Evolutionary conservation across 306 rosid genomes (phyloP).

Genomic region (Inga oerstediana): DNA sequence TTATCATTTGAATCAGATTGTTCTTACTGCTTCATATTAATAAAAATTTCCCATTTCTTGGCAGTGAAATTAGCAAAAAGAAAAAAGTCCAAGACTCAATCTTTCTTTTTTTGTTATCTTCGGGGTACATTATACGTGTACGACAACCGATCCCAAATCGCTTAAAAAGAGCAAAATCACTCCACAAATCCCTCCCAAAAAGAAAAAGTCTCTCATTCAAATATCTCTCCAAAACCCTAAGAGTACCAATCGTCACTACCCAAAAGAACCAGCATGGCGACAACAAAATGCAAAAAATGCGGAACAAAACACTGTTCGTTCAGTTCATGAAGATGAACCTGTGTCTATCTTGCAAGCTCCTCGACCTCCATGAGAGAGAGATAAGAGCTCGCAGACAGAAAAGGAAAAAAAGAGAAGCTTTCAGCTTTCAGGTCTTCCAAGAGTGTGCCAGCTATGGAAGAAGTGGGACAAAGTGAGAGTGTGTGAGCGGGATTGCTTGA

Average conservation of each 20-base stretch:
- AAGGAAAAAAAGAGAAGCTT: background rate
- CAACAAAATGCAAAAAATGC: background rate
- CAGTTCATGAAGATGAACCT: constrained; percentile 45
- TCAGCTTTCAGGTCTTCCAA: constrained; percentile 13
- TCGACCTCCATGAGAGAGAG: constrained; percentile 44
- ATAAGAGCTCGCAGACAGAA: constrained; percentile 37
- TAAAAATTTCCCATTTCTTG: background rate
- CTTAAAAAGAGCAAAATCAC: background rate
- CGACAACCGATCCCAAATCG: background rate
- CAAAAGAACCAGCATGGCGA: constrained; percentile 4
- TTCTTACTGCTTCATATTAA: constrained; percentile 4
- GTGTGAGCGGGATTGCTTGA: constrained; percentile 34
- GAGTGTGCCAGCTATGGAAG: constrained; percentile 28
- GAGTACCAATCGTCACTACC: background rate
- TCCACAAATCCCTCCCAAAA: constrained; percentile 15
- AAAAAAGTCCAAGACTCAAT: constrained; percentile 23
- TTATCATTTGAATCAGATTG: constrained; percentile 1
- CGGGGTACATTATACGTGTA: background rate
- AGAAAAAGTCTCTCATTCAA: background rate
- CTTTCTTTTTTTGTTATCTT: constrained; percentile 16
- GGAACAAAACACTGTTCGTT: background rate
- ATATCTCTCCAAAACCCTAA: background rate
- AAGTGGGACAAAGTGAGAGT: background rate
- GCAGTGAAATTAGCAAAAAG: background rate
- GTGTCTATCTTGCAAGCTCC: constrained; percentile 49